These are phyloP conservation scores for Elymus sibiricus DNA, from an alignment of 176 grass and related monocot species.

Conservation along the genomic window DNA sequence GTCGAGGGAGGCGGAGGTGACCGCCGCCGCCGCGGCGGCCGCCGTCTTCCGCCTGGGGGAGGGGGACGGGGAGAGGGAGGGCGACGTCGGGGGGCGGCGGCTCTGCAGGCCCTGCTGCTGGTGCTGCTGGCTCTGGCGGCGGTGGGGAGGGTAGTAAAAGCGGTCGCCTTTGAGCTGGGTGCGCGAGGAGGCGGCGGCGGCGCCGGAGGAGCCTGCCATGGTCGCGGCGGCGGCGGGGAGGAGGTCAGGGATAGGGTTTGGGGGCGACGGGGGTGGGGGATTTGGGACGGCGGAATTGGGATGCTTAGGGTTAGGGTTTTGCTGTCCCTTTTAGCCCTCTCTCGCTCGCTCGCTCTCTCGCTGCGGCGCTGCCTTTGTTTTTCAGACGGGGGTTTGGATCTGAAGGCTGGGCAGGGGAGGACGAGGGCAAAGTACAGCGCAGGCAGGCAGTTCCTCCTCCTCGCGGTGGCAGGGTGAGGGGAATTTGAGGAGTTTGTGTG, in stretches of 20 bases:
- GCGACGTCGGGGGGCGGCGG: conserved; percentile 30
- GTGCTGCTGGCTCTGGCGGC: conserved; percentile 55
- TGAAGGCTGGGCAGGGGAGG: neutral
- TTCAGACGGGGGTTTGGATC: conserved; percentile 46
- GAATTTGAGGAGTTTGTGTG: neutral
- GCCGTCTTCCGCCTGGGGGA: conserved; percentile 35
- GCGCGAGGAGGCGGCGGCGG: conserved; percentile 53
- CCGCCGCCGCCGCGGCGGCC: neutral
- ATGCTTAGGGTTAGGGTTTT: conserved; percentile 77
- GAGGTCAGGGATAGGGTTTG: conserved; percentile 23
- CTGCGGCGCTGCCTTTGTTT: conserved; percentile 10
- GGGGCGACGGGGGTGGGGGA: neutral
- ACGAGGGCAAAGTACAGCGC: neutral
- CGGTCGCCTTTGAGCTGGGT: conserved; percentile 27
- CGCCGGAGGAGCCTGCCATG: conserved; percentile 52
- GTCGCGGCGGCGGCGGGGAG: conserved; percentile 12
- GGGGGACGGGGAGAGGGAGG: conserved; percentile 30
- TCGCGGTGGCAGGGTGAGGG: neutral
- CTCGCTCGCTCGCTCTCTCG: neutral
- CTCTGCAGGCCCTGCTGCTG: conserved; percentile 48
- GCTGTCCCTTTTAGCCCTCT: neutral
- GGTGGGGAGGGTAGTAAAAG: conserved; percentile 65
- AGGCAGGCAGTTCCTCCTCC: neutral
- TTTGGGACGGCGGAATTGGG: neutral
- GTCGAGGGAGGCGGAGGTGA: neutral